Evolutionary conservation across 257 asterid species (phyloP).

Genomic region (Thymus mandschuricus): DNA sequence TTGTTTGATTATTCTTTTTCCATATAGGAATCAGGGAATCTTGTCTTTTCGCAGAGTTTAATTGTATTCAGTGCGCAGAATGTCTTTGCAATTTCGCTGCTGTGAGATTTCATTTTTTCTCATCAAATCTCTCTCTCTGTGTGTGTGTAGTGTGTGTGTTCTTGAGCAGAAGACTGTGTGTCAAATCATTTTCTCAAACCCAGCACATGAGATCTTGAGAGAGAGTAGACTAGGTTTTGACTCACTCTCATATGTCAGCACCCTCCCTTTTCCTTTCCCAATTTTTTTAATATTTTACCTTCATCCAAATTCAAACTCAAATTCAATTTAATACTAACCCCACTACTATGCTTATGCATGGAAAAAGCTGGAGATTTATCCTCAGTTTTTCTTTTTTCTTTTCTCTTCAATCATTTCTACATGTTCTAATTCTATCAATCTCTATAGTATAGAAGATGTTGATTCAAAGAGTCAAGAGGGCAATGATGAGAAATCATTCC

Average conservation of each 20-base stretch:
- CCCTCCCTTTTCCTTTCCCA: neutral
- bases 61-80: conserved; percentile 56
- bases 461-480: conserved; percentile 33
- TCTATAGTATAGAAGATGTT: neutral
- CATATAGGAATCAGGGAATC: conserved; percentile 29
- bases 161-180: conserved; percentile 34
- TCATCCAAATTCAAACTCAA: no score
- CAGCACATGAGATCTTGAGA: conserved; percentile 23
- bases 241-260: neutral
- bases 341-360: conserved; percentile 20
- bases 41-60: conserved; percentile 38
- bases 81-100: conserved; percentile 27
- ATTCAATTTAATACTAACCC: no score
- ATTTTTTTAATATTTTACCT: neutral
- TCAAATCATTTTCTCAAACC: conserved; percentile 41
- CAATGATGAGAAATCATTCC: conserved; percentile 30
- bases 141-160: conserved; percentile 15
- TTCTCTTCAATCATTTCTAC: conserved; percentile 7
- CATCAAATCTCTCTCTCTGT: neutral
- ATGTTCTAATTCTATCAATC: conserved; percentile 9
- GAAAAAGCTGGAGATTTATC: neutral
- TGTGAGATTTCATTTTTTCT: neutral
- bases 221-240: conserved; percentile 41
- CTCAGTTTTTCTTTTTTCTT: no score
- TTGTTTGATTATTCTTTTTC: neutral